Conservation (phyloP, 805 yeast species). For the Candida qinlingensis region DNA sequence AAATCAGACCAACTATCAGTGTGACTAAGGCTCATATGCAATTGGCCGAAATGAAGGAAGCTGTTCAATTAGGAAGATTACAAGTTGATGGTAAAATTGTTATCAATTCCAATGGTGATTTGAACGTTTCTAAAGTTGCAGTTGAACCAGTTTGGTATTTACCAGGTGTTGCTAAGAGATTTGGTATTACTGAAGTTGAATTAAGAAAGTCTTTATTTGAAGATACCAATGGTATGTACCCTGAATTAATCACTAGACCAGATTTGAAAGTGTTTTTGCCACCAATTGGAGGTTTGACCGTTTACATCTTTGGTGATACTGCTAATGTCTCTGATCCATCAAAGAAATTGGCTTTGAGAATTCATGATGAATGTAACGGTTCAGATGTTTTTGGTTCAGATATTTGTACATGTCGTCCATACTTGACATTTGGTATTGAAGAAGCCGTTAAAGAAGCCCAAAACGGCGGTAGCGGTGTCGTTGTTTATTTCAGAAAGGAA, state of each 20-base stretch:
- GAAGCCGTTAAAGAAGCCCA: constrained; percentile 70
- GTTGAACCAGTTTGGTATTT: constrained; percentile 69
- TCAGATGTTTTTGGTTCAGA: constrained; percentile 67
- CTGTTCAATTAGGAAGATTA: constrained; percentile 47
- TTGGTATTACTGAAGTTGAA: constrained; percentile 49
- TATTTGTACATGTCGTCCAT: constrained; percentile 67
- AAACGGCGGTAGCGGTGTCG: constrained; percentile 58
- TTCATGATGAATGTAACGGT: constrained; percentile 68
- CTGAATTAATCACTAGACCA: constrained; percentile 62
- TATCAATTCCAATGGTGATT: constrained; percentile 53
- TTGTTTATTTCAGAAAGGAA: constrained; percentile 62
- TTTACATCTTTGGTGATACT: constrained; percentile 61
- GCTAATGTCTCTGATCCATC: constrained; percentile 45
- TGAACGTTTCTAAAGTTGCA: constrained; percentile 59
- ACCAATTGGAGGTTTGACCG: constrained; percentile 66
- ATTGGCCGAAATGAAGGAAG: constrained; percentile 51
- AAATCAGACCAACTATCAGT: constrained; percentile 60
- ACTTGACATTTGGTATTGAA: constrained; percentile 57
- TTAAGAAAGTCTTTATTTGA: constrained; percentile 57
- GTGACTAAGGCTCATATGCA: constrained; percentile 64
- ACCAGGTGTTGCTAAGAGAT: constrained; percentile 64
- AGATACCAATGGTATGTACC: constrained; percentile 69
- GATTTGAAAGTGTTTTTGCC: constrained; percentile 62
- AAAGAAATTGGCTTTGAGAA: constrained; percentile 49
- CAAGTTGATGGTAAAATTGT: constrained; percentile 58